Percentiles rank a stretch among this genome's conserved stretches.
These are phyloP conservation scores for Pseudodiploospora longispora DNA, from an alignment of 2,329 filamentous ascomycete genomes.

Conservation along the genomic window DNA sequence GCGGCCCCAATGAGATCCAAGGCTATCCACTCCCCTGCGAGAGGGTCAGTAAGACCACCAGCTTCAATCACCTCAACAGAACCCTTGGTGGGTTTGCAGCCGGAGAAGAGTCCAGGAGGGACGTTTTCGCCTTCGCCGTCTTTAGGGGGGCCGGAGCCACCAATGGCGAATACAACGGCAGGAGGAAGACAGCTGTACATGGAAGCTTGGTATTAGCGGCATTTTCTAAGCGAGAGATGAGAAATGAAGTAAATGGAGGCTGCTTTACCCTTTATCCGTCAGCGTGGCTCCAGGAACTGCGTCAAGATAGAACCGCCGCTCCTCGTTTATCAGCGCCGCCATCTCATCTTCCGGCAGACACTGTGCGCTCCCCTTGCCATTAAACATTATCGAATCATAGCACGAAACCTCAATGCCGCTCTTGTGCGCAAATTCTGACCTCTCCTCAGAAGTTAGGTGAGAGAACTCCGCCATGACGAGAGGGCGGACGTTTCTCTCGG, in stretches of 20 bases:
- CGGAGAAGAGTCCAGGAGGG: slow-evolving; percentile 34
- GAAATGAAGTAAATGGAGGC: background rate
- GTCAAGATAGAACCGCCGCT: slow-evolving; percentile 22
- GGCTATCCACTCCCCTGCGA: slow-evolving; percentile 35
- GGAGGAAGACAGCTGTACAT: slow-evolving; percentile 27
- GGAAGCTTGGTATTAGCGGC: background rate
- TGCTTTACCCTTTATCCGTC: slow-evolving; percentile 33
- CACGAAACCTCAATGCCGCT: slow-evolving; percentile 44
- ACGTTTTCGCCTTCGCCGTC: slow-evolving; percentile 23
- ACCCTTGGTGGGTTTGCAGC: slow-evolving; percentile 39
- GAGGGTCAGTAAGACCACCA: background rate
- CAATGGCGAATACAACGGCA: slow-evolving; percentile 30
- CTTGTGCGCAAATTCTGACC: slow-evolving; percentile 33
- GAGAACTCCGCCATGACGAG: slow-evolving; percentile 50
- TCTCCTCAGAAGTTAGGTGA: slow-evolving; percentile 42
- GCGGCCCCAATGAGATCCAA: slow-evolving; percentile 47
- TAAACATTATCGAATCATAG: slow-evolving; percentile 53
- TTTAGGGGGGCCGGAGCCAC: slow-evolving; percentile 2
- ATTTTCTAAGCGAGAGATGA: background rate
- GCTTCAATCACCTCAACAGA: slow-evolving; percentile 35
- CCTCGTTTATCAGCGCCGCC: slow-evolving; percentile 23
- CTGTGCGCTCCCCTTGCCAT: slow-evolving; percentile 50
- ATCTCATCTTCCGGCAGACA: slow-evolving; percentile 41
- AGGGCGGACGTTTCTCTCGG: slow-evolving; percentile 38
- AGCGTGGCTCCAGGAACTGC: slow-evolving; percentile 22